Evolutionary conservation across 73 alveolate genomes (phyloP).

Genomic region (Stentor roeselii): DNA sequence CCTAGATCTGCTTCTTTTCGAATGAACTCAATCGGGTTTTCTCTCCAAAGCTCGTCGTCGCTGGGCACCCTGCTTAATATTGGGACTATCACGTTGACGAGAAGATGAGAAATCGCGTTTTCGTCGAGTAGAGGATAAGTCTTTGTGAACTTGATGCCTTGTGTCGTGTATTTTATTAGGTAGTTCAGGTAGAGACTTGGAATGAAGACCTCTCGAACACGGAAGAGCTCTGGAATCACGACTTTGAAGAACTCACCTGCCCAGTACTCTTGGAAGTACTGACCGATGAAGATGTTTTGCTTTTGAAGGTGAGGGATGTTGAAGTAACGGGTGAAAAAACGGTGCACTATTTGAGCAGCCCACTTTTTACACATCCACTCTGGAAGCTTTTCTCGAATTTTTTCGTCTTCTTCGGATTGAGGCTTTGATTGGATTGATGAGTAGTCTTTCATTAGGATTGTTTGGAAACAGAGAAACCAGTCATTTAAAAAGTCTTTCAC

Average conservation of each 20-base stretch:
- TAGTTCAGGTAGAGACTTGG: conserved; percentile 37
- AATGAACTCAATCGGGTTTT: conserved; percentile 52
- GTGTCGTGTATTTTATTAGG: conserved; percentile 37
- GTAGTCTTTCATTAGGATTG: conserved; percentile 31
- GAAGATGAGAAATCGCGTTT: conserved; percentile 33
- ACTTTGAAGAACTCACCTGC: conserved; percentile 39
- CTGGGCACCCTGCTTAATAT: conserved; percentile 35
- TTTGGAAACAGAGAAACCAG: conserved; percentile 44
- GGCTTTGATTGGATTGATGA: conserved; percentile 32
- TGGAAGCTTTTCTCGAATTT: conserved; percentile 34
- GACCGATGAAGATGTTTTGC: conserved; percentile 25
- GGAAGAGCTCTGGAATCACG: conserved; percentile 31
- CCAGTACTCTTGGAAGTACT: conserved; percentile 27
- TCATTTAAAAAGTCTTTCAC: conserved; percentile 32
- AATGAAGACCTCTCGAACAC: conserved; percentile 33
- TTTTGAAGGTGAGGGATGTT: conserved; percentile 41
- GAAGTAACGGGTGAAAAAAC: conserved; percentile 45
- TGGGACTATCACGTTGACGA: conserved; percentile 42
- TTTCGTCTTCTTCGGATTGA: conserved; percentile 36
- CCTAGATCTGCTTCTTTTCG: conserved; percentile 51
- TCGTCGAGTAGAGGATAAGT: too few species aligned
- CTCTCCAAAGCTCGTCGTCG: conserved; percentile 43
- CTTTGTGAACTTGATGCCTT: conserved; percentile 27
- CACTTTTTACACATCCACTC: conserved; percentile 50
- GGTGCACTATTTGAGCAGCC: conserved; percentile 41